Percentiles rank a stretch among this genome's conserved stretches.
Evolutionary conservation across 2,329 filamentous ascomycete species (phyloP).

Genomic region (Teratosphaeria zuluensis): DNA sequence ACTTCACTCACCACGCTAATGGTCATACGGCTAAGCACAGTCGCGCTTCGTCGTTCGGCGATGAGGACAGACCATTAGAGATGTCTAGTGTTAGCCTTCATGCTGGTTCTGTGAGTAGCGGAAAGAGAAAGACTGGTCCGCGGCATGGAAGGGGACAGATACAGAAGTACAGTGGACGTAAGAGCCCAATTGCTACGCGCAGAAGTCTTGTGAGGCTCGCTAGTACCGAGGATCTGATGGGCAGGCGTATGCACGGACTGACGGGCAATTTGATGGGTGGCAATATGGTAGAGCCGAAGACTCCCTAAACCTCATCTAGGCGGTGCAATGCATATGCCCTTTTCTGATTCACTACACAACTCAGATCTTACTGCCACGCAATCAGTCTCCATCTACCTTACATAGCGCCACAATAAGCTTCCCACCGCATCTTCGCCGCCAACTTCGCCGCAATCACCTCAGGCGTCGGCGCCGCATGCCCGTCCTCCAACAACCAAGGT

Average conservation of each 20-base stretch:
- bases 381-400: not conserved
- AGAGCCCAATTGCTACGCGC: conserved; percentile 21
- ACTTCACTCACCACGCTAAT: conserved; percentile 5
- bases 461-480: not conserved
- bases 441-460: not conserved
- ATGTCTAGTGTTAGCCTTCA: conserved; percentile 45
- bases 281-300: conserved; percentile 1
- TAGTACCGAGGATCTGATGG: conserved; percentile 39
- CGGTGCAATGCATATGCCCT: not conserved
- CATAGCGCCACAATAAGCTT: not conserved
- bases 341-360: not conserved
- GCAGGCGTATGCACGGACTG: conserved; percentile 39
- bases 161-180: conserved; percentile 12
- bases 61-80: conserved; percentile 73
- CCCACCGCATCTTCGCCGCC: not conserved
- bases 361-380: not conserved
- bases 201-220: conserved; percentile 37
- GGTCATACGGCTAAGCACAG: conserved; percentile 4
- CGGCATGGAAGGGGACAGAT: not conserved
- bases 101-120: conserved; percentile 4
- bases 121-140: conserved; percentile 1
- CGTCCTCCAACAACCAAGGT: not conserved
- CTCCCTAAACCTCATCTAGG: conserved; percentile 2
- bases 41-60: conserved; percentile 35
- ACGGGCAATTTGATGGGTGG: conserved; percentile 20